Conservation (phyloP, 2,329 filamentous ascomycete genomes). For the Apiospora sp. region DNA sequence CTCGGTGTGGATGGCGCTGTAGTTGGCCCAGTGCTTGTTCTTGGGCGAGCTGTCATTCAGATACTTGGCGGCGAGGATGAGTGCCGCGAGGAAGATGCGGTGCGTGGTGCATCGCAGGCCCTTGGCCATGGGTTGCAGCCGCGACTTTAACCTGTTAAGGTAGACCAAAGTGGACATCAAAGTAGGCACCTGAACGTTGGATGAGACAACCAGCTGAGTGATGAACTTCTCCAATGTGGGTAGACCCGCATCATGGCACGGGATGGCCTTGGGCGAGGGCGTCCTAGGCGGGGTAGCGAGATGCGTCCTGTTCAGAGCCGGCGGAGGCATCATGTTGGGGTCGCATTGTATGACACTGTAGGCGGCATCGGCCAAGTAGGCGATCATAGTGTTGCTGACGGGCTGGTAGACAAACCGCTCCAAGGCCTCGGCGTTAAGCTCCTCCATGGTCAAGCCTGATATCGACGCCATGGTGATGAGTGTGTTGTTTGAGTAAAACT, state of each 20-base stretch:
- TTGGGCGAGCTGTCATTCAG: conserved; percentile 98
- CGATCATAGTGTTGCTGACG: conserved; percentile 79
- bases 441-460: conserved; percentile 55
- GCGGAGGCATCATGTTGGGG: conserved; percentile 60
- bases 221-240: conserved; percentile 93
- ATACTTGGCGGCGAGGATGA: conserved; percentile 93
- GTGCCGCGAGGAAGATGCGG: conserved; percentile 91
- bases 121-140: conserved; percentile 92
- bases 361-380: conserved; percentile 77
- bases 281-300: conserved; percentile 60
- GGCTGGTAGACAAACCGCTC: conserved; percentile 83
- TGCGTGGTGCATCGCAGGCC: conserved; percentile 96
- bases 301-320: conserved; percentile 47
- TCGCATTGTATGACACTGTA: conserved; percentile 84
- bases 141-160: conserved; percentile 81
- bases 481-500: background rate
- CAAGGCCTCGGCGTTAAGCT: conserved; percentile 77
- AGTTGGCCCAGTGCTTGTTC: conserved; percentile 99
- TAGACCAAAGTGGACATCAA: conserved; percentile 98
- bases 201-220: conserved; percentile 85
- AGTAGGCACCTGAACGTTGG: conserved; percentile 96
- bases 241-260: conserved; percentile 61
- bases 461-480: conserved; percentile 55
- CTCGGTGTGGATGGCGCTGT: conserved; percentile 78
- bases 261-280: conserved; percentile 53